Evolutionary conservation across 2,329 filamentous ascomycete genomes (phyloP).

Genomic region (Microcyclosporella mali): DNA sequence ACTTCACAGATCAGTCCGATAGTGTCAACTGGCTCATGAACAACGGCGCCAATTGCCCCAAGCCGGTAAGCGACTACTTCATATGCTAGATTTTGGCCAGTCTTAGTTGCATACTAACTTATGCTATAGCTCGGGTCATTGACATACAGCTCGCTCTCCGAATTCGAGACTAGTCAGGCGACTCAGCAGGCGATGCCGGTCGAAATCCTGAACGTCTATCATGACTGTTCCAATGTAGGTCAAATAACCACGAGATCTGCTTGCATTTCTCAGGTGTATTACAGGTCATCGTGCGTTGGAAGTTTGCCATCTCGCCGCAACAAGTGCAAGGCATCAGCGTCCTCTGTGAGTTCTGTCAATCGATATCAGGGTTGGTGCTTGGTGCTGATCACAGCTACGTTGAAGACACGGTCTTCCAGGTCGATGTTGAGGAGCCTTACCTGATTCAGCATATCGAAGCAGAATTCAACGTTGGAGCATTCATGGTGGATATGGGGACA

Average conservation of each 20-base stretch:
- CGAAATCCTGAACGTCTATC: slow-evolving; percentile 21
- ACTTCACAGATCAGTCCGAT: slow-evolving; percentile 22
- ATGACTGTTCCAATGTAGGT: slow-evolving; percentile 19
- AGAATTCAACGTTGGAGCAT: slow-evolving; percentile 23
- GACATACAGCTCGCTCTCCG: slow-evolving; percentile 15
- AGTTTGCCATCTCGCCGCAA: slow-evolving; percentile 18
- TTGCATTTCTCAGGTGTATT: too few relatives aligned
- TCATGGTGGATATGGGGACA: not conserved
- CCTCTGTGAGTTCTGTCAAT: slow-evolving; percentile 1
- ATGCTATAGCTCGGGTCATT: slow-evolving; percentile 7
- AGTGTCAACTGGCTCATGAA: slow-evolving; percentile 21
- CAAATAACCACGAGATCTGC: too few relatives aligned
- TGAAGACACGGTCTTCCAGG: slow-evolving; percentile 5
- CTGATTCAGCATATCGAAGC: slow-evolving; percentile 21
- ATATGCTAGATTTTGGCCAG: not conserved
- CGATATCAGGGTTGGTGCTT: not conserved
- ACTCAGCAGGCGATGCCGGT: slow-evolving; percentile 25
- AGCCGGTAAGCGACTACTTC: slow-evolving; percentile 1
- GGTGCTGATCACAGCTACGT: too few relatives aligned
- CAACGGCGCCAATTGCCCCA: slow-evolving; percentile 6
- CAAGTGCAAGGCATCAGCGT: slow-evolving; percentile 22
- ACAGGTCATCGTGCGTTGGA: slow-evolving; percentile 20
- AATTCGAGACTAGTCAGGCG: slow-evolving; percentile 21
- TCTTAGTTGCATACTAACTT: not conserved
- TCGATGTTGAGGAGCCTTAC: slow-evolving; percentile 12